These are phyloP conservation scores for Sordaria brevicollis DNA, from an alignment of 495 filamentous ascomycete genomes.

Conservation along the genomic window DNA sequence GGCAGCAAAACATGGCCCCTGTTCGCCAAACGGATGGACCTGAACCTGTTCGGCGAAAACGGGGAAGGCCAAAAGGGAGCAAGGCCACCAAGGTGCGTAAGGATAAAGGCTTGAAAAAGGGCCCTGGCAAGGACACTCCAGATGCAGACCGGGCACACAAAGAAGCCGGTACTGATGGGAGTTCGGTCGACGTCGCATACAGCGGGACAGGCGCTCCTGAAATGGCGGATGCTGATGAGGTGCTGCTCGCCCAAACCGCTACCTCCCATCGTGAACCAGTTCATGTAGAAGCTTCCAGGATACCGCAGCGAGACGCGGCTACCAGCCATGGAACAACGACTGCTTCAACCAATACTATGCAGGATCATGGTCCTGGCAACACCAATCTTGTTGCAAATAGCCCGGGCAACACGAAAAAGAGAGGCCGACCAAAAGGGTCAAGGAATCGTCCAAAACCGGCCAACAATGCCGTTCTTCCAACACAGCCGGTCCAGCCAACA, in stretches of 20 bases:
- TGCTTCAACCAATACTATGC: not conserved
- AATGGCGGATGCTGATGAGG: constrained; percentile 15
- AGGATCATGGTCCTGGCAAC: not conserved
- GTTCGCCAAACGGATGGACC: constrained; percentile 12
- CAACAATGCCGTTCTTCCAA: not conserved
- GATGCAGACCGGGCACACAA: not conserved
- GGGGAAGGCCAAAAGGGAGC: constrained; percentile 42
- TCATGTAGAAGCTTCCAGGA: not conserved
- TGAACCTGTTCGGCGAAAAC: constrained; percentile 25
- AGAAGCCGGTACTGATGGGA: constrained; percentile 8
- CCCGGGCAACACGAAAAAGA: constrained; percentile 19
- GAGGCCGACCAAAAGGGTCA: constrained; percentile 36
- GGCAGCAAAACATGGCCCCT: constrained; percentile 12
- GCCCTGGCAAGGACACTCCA: constrained; percentile 10
- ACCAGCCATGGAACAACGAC: not conserved
- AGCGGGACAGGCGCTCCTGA: constrained; percentile 4
- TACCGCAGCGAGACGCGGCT: not conserved
- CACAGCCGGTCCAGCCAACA: not conserved
- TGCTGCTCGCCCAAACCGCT: constrained; percentile 17
- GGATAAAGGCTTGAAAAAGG: constrained; percentile 41
- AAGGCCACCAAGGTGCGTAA: constrained; percentile 38
- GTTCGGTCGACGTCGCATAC: constrained; percentile 21
- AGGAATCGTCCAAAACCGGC: constrained; percentile 36
- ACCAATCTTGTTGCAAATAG: not conserved
- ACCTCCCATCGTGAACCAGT: constrained; percentile 3